These are phyloP conservation scores for Chlamydomonas sp. DNA, from an alignment of 139 green algal species.

Conservation along the genomic window DNA sequence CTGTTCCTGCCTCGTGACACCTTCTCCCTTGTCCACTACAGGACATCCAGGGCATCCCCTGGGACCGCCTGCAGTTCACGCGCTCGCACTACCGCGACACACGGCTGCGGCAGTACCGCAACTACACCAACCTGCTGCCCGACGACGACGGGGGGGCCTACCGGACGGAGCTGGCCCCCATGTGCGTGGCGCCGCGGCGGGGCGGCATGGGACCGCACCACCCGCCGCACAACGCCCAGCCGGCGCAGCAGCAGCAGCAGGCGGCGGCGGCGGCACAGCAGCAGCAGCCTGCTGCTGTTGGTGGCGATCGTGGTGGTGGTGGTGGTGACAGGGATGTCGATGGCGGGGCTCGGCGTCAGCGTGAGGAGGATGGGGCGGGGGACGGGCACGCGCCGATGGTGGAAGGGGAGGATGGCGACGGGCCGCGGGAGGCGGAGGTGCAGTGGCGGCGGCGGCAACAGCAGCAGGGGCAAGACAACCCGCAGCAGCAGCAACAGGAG, in stretches of 20 bases:
- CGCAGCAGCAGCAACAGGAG: too few relatives aligned
- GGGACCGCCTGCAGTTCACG: conserved; percentile 82
- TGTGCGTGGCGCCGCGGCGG: conserved; percentile 22
- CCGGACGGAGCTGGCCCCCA: conserved; percentile 24
- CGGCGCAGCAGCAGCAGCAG: background rate
- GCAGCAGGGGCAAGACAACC: too few relatives aligned
- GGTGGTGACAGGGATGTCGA: background rate
- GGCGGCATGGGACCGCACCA: background rate
- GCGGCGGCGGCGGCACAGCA: background rate
- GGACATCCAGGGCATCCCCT: conserved; percentile 84
- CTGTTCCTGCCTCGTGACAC: too few relatives aligned
- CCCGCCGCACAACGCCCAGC: background rate
- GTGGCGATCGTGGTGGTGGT: background rate
- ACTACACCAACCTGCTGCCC: conserved; percentile 89
- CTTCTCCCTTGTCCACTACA: background rate
- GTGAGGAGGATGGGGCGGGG: too few relatives aligned
- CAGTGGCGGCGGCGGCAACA: too few relatives aligned
- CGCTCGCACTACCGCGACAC: conserved; percentile 74
- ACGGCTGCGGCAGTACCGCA: conserved; percentile 77
- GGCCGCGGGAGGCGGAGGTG: too few relatives aligned
- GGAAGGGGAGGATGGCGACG: too few relatives aligned
- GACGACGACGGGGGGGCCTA: conserved; percentile 33
- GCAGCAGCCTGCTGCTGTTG: too few relatives aligned
- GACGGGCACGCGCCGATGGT: too few relatives aligned
- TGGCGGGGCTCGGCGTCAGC: background rate